Conservation (phyloP, 352 stramenopile genomes). For the Phytopythium helicoides region DNA sequence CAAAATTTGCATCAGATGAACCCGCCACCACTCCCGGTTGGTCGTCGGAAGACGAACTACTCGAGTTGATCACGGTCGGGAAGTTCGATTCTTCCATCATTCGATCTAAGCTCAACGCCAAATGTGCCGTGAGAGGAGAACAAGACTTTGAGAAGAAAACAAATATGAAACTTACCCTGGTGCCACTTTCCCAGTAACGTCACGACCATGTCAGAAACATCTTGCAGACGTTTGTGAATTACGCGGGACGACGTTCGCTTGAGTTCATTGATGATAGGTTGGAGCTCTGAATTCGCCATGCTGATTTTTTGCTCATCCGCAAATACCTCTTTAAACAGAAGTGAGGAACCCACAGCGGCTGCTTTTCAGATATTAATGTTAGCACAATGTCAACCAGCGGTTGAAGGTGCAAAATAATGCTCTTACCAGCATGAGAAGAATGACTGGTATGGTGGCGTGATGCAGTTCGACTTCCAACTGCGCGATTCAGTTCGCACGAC, state of each 20-base stretch:
- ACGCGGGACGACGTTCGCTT: constrained; percentile 53
- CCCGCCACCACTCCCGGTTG: constrained; percentile 8
- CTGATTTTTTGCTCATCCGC: constrained; percentile 59
- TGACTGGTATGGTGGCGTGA: not conserved
- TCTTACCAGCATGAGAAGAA: not conserved
- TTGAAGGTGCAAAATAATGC: no score
- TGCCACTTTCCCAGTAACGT: constrained; percentile 71
- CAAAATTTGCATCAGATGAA: constrained; percentile 10
- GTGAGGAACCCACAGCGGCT: not conserved
- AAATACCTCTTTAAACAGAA: constrained; percentile 39
- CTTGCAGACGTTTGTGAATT: constrained; percentile 72
- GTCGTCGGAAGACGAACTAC: constrained; percentile 18
- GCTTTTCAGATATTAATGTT: not conserved
- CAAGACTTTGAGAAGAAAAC: no score
- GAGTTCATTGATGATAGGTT: constrained; percentile 61
- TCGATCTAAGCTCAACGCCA: constrained; percentile 16
- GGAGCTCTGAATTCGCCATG: constrained; percentile 55
- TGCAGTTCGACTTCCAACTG: not conserved
- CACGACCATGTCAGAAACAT: constrained; percentile 75
- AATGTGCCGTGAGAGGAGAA: no score
- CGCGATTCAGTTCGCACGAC: not conserved
- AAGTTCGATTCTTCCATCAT: constrained; percentile 27
- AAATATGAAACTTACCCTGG: no score
- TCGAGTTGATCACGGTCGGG: constrained; percentile 13
- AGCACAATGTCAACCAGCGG: no score